A percentile compares a stretch with the other conserved stretches of the same genome.
Evolutionary conservation across 2,329 filamentous ascomycete species (phyloP).

Genomic region (Trichoderma atroviride): DNA sequence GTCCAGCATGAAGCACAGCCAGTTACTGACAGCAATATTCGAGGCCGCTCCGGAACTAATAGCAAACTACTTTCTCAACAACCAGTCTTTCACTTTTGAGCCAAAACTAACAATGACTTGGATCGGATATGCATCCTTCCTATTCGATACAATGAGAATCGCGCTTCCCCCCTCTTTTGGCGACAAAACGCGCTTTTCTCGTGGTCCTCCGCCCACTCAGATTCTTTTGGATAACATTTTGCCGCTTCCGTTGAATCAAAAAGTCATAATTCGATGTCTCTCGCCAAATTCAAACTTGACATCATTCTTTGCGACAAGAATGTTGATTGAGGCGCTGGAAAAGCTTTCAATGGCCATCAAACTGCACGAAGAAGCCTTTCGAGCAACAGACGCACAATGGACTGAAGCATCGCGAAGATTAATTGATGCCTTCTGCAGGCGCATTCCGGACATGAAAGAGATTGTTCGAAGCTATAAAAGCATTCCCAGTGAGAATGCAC

Average conservation of each 20-base stretch:
- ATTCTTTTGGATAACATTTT: conserved; percentile 84
- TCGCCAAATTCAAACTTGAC: conserved; percentile 77
- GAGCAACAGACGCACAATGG: conserved; percentile 59
- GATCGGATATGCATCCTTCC: conserved; percentile 88
- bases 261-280: conserved; percentile 76
- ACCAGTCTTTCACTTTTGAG: conserved; percentile 80
- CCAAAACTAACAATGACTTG: conserved; percentile 91
- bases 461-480: conserved; percentile 73
- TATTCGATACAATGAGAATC: conserved; percentile 79
- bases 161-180: conserved; percentile 75
- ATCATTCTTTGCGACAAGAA: conserved; percentile 79
- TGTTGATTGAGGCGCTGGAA: conserved; percentile 76
- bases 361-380: conserved; percentile 57
- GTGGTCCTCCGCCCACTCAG: conserved; percentile 75
- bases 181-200: conserved; percentile 59
- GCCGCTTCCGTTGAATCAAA: conserved; percentile 78
- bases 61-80: conserved; percentile 82
- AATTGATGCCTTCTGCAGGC: conserved; percentile 72
- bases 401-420: conserved; percentile 68
- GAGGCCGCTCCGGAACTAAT: conserved; percentile 80
- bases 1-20: conserved; percentile 76
- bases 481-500: conserved; percentile 66
- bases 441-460: conserved; percentile 81
- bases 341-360: conserved; percentile 71
- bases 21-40: conserved; percentile 81